A percentile compares a stretch with the other conserved stretches of the same genome.
These are phyloP conservation scores for Vigna reflexopilosa DNA, from an alignment of 306 rosid species.

Conservation along the genomic window DNA sequence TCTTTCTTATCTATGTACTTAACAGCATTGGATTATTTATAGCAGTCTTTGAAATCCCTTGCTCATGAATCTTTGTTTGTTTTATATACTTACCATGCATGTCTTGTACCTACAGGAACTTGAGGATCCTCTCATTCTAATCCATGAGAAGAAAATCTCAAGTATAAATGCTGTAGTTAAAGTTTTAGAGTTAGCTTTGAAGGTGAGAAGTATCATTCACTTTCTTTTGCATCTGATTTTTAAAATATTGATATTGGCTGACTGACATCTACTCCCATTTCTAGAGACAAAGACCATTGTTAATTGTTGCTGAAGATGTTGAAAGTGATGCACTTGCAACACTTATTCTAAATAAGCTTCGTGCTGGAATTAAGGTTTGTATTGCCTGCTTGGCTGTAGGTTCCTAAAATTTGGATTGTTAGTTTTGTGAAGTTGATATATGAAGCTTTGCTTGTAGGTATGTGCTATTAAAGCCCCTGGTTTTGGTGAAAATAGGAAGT, in stretches of 20 bases:
- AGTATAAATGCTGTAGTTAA: slow-evolving; percentile 77
- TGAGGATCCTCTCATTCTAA: slow-evolving; percentile 88
- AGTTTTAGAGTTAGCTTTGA: slow-evolving; percentile 88
- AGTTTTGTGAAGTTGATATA: slow-evolving; percentile 20
- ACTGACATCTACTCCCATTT: slow-evolving; percentile 21
- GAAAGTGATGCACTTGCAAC: slow-evolving; percentile 95
- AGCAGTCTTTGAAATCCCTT: neutral
- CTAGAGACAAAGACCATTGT: slow-evolving; percentile 86
- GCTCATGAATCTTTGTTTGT: neutral
- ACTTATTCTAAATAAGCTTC: slow-evolving; percentile 88
- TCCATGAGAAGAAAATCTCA: slow-evolving; percentile 95
- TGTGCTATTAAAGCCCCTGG: slow-evolving; percentile 98
- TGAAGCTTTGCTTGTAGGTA: slow-evolving; percentile 56
- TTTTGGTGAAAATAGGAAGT: slow-evolving; percentile 90
- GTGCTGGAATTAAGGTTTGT: slow-evolving; percentile 95
- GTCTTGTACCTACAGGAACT: slow-evolving; percentile 66
- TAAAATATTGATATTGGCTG: slow-evolving; percentile 14
- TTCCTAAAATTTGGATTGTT: neutral
- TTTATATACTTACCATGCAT: neutral
- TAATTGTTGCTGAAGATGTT: slow-evolving; percentile 89
- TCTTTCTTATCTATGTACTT: slow-evolving; percentile 22
- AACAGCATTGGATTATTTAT: neutral
- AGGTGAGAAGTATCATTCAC: slow-evolving; percentile 53
- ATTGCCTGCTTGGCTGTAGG: neutral
- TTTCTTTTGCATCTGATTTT: slow-evolving; percentile 23